Conservation (phyloP, 306 rosid genomes). For the Prunus mume region DNA sequence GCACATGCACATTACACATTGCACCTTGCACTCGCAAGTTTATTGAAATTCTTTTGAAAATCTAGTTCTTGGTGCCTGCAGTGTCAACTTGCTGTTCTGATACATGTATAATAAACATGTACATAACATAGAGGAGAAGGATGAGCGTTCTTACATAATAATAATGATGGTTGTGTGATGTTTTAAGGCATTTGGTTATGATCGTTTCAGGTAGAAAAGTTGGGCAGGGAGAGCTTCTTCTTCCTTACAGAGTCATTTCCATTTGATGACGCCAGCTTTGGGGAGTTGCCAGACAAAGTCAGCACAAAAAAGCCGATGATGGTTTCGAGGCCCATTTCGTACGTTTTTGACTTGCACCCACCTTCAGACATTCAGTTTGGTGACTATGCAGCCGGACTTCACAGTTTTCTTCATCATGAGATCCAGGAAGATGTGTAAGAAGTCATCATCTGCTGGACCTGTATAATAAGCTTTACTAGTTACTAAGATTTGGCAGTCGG, state of each 20-base stretch:
- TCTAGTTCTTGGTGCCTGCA: background rate
- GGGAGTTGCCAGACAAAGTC: constrained; percentile 47
- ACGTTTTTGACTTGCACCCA: constrained; percentile 52
- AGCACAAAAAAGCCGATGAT: constrained; percentile 46
- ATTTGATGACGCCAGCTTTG: constrained; percentile 63
- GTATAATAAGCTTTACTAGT: background rate
- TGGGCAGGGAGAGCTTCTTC: constrained; percentile 73
- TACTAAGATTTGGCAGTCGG: background rate
- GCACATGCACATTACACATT: constrained; percentile 6
- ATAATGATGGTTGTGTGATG: background rate
- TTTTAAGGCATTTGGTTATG: constrained; percentile 8
- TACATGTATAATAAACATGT: background rate
- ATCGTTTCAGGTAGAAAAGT: constrained; percentile 67
- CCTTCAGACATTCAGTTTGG: constrained; percentile 44
- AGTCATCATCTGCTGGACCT: background rate
- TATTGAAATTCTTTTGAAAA: background rate
- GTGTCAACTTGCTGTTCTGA: background rate
- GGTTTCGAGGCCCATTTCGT: constrained; percentile 54
- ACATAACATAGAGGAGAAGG: background rate
- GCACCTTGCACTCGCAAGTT: background rate
- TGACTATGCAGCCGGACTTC: constrained; percentile 35
- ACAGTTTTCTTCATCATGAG: constrained; percentile 18
- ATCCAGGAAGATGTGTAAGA: constrained; percentile 10
- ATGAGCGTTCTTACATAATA: too few relatives aligned
- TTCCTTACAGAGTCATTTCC: constrained; percentile 62